Conservation (phyloP, 192 early-diverging fungal species). For the Jimgerdemannia flammicorona region DNA sequence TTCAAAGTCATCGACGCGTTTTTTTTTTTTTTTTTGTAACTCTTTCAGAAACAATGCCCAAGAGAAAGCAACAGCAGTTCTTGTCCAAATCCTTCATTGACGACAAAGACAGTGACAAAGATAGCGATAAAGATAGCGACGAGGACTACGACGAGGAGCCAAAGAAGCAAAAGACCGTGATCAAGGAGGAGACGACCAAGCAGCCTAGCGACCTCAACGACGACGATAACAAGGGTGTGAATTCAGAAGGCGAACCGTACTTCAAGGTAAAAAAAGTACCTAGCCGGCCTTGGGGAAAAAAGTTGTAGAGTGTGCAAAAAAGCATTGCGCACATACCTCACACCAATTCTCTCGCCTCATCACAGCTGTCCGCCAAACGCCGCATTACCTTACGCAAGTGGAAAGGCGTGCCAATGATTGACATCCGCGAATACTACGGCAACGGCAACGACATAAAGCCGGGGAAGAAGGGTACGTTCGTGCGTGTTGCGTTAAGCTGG, state of each 20-base stretch:
- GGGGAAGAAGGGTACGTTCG: background rate
- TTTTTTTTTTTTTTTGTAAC: too few relatives aligned
- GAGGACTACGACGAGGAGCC: background rate
- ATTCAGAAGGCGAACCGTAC: background rate
- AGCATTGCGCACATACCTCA: background rate
- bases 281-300: background rate
- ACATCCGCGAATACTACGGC: background rate
- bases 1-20: too few relatives aligned
- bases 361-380: background rate
- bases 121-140: too few relatives aligned
- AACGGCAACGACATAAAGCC: background rate
- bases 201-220: background rate
- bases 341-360: background rate
- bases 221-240: background rate
- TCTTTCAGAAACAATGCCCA: too few relatives aligned
- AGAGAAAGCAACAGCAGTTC: too few relatives aligned
- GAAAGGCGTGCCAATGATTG: background rate
- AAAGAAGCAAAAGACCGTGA: background rate
- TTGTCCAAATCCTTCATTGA: too few relatives aligned
- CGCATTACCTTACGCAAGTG: background rate
- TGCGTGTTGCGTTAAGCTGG: background rate
- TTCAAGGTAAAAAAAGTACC: background rate
- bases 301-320: background rate
- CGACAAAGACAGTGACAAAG: too few relatives aligned
- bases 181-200: background rate